Conservation (phyloP, 2,329 filamentous ascomycete genomes). For the Rutstroemia sp. region DNA sequence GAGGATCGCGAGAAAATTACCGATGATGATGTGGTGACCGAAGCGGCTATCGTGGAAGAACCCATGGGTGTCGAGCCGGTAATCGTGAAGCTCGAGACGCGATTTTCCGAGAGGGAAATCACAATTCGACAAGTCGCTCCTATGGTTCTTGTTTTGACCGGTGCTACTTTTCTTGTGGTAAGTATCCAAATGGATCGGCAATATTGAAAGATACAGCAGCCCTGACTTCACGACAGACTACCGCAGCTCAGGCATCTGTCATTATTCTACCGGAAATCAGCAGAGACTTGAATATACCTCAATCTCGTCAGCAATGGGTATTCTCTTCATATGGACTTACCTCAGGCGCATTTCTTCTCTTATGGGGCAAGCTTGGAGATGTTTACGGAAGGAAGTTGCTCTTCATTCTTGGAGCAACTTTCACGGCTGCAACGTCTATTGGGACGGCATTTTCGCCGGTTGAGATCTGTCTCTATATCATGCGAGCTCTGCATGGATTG, state of each 20-base stretch:
- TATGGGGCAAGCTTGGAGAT: constrained; percentile 44
- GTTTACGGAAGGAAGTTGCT: constrained; percentile 40
- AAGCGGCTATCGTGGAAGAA: not conserved
- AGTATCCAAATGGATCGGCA: not conserved
- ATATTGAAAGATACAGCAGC: too few relatives aligned
- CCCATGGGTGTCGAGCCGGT: not conserved
- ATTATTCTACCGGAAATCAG: constrained; percentile 39
- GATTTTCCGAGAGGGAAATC: constrained; percentile 12
- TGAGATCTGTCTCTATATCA: constrained; percentile 61
- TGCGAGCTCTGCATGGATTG: constrained; percentile 59
- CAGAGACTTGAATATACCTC: constrained; percentile 24
- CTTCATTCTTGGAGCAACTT: constrained; percentile 44
- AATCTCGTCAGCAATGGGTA: constrained; percentile 27
- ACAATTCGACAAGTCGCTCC: constrained; percentile 23
- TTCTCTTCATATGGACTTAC: constrained; percentile 34
- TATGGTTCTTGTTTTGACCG: constrained; percentile 21
- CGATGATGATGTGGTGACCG: not conserved
- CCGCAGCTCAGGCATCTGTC: constrained; percentile 40
- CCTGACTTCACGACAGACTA: not conserved
- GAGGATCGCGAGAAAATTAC: not conserved
- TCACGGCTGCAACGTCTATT: constrained; percentile 51
- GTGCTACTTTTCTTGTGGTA: constrained; percentile 23
- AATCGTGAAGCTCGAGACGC: constrained; percentile 3
- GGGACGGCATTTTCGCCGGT: constrained; percentile 56
- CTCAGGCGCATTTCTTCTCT: constrained; percentile 40